These are phyloP conservation scores for Tetrahymena thermophila DNA, from an alignment of 73 alveolate species.

Conservation along the genomic window DNA sequence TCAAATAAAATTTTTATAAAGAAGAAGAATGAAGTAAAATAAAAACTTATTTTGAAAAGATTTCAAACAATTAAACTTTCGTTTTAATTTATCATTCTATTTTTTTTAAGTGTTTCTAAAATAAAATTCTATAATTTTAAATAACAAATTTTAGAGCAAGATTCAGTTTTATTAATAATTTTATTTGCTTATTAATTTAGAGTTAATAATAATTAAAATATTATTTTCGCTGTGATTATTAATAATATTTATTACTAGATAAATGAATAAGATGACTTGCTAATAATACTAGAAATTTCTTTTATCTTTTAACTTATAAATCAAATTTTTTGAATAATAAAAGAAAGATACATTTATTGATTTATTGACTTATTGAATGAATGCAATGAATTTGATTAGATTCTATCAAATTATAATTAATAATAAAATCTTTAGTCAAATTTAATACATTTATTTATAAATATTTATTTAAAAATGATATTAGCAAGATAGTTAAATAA, in stretches of 20 bases:
- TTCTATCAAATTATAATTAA: not conserved
- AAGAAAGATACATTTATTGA: not conserved
- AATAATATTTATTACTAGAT: too few species aligned
- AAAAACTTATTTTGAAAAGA: too few species aligned
- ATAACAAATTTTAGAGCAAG: not conserved
- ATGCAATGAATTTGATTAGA: not conserved
- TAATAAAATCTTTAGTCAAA: not conserved
- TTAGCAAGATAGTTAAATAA: not conserved
- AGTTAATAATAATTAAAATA: too few species aligned
- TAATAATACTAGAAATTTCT: not conserved
- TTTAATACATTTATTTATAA: not conserved
- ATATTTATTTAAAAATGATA: not conserved
- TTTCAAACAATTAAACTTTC: too few species aligned
- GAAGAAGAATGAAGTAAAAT: too few species aligned
- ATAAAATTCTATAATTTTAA: not conserved
- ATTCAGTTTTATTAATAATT: too few species aligned
- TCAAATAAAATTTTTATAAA: too few species aligned
- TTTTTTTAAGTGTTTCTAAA: not conserved
- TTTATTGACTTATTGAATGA: not conserved
- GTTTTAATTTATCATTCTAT: too few species aligned
- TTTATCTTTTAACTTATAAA: not conserved
- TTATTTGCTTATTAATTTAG: too few species aligned
- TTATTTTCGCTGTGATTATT: too few species aligned
- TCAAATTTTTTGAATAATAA: not conserved
- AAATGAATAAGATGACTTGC: not conserved